Evolutionary conservation across 441 rosid species (phyloP).

Genomic region (Eruca vesicaria): DNA sequence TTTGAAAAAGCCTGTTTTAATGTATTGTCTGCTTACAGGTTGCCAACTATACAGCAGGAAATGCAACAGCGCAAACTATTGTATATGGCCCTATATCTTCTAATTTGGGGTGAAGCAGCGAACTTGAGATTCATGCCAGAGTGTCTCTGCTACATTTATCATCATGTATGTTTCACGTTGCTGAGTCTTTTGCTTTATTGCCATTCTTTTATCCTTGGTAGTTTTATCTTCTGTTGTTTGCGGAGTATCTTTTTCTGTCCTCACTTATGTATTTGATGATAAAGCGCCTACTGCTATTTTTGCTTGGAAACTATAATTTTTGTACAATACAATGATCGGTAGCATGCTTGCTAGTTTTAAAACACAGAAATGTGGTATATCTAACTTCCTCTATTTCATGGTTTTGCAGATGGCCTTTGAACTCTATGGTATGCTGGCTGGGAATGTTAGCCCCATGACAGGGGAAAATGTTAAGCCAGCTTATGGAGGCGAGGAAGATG

Average conservation of each 20-base stretch:
- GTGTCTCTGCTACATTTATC: slow-evolving; percentile 92
- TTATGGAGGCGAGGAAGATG: slow-evolving; percentile 97
- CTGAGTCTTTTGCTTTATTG: background rate
- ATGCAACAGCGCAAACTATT: slow-evolving; percentile 96
- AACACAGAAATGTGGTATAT: too few species aligned
- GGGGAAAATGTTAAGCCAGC: slow-evolving; percentile 97
- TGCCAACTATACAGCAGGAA: slow-evolving; percentile 98
- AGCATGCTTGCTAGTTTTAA: background rate
- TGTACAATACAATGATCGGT: background rate
- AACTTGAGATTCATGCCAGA: slow-evolving; percentile 97
- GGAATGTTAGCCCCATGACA: slow-evolving; percentile 94
- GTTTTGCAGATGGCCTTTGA: slow-evolving; percentile 90
- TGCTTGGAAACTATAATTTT: too few species aligned
- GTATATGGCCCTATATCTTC: slow-evolving; percentile 94
- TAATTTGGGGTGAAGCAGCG: slow-evolving; percentile 98
- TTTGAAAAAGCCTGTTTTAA: background rate
- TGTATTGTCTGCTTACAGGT: slow-evolving; percentile 52
- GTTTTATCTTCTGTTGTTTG: too few species aligned
- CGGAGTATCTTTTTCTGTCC: background rate
- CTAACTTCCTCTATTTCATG: slow-evolving; percentile 13
- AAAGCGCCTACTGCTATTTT: too few species aligned
- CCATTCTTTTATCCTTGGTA: too few species aligned
- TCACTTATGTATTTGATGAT: background rate
- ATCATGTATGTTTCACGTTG: slow-evolving; percentile 62
- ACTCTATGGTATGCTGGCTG: slow-evolving; percentile 94